Percentiles rank a stretch among this genome's conserved stretches.
phyloP scores from a whole-genome alignment of 2,329 filamentous ascomycete genomes.

The Sporothrix variecibatus region DNA sequence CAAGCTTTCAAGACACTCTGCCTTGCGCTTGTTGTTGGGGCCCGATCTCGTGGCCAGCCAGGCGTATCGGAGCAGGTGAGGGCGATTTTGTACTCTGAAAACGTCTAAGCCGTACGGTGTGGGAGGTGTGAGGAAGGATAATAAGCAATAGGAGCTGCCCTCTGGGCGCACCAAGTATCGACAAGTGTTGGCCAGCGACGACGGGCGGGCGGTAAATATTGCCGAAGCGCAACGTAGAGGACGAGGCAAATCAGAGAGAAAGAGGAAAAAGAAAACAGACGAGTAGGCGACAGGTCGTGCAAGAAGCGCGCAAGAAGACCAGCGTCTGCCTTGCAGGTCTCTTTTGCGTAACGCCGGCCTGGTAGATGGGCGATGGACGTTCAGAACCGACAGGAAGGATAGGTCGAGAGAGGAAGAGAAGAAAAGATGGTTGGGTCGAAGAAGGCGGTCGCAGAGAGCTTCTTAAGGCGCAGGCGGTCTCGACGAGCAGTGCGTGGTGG shows the following conservation, averaged over 20 bases:
- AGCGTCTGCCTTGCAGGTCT: slow-evolving; percentile 1
- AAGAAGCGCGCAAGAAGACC: slow-evolving; percentile 16
- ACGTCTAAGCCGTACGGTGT: not conserved
- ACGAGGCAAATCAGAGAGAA: not conserved
- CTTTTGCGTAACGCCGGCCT: slow-evolving; percentile 4
- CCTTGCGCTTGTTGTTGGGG: slow-evolving; percentile 5
- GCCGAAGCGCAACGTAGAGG: not conserved
- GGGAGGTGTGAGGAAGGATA: not conserved
- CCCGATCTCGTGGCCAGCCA: slow-evolving; percentile 14
- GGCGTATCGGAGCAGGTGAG: slow-evolving; percentile 12
- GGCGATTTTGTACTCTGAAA: not conserved
- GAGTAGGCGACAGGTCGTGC: not conserved
- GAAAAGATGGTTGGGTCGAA: slow-evolving; percentile 5
- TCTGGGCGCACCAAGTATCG: slow-evolving; percentile 3
- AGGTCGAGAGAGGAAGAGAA: slow-evolving; percentile 16
- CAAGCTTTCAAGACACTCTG: slow-evolving; percentile 11
- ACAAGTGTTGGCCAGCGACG: slow-evolving; percentile 8
- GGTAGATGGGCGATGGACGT: not conserved
- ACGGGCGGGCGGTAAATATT: slow-evolving; percentile 10
- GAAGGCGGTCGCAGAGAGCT: slow-evolving; percentile 23
- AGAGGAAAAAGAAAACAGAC: not conserved
- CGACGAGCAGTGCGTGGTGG: not conserved
- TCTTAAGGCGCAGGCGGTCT: slow-evolving; percentile 24
- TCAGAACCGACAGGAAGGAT: slow-evolving; percentile 15
- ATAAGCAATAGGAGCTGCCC: not conserved